A percentile compares a stretch with the other conserved stretches of the same genome.
phyloP scores from a whole-genome alignment of 192 early-diverging fungal species.

The Entophlyctis luteolus region DNA sequence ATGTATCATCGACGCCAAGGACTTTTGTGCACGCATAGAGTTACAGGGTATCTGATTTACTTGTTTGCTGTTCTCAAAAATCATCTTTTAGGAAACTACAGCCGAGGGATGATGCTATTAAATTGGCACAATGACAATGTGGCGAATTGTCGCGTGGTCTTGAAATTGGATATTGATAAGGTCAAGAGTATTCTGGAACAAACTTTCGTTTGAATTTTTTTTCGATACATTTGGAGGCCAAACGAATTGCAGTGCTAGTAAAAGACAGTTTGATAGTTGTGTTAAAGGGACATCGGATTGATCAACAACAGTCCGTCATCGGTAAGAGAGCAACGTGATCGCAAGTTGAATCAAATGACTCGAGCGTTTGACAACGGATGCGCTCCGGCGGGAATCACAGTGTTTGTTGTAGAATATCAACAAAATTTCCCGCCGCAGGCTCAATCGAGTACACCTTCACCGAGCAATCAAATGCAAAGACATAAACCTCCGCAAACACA shows the following conservation, averaged over 20 bases:
- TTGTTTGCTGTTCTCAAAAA: not conserved
- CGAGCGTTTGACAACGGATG: no score
- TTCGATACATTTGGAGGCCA: not conserved
- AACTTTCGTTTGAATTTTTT: constrained; percentile 20
- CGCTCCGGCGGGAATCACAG: no score
- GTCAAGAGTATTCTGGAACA: constrained; percentile 24
- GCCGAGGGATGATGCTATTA: constrained; percentile 33
- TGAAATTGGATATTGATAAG: constrained; percentile 29
- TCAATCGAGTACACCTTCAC: constrained; percentile 1
- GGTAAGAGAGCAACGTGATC: no score
- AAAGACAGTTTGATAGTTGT: no score
- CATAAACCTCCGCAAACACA: not conserved
- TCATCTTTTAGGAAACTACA: not conserved
- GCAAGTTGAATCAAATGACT: no score
- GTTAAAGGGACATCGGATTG: no score
- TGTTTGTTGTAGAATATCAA: not conserved
- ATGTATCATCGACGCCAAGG: constrained; percentile 27
- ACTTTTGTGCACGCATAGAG: constrained; percentile 39
- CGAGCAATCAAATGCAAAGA: constrained; percentile 7
- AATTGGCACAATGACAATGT: constrained; percentile 24
- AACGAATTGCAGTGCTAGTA: no score
- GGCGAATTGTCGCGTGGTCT: constrained; percentile 30
- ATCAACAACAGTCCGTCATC: no score
- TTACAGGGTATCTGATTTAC: constrained; percentile 26
- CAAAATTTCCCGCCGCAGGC: not conserved